These are phyloP conservation scores for Spathaspora sp. DNA, from an alignment of 805 yeast species.

Conservation along the genomic window DNA sequence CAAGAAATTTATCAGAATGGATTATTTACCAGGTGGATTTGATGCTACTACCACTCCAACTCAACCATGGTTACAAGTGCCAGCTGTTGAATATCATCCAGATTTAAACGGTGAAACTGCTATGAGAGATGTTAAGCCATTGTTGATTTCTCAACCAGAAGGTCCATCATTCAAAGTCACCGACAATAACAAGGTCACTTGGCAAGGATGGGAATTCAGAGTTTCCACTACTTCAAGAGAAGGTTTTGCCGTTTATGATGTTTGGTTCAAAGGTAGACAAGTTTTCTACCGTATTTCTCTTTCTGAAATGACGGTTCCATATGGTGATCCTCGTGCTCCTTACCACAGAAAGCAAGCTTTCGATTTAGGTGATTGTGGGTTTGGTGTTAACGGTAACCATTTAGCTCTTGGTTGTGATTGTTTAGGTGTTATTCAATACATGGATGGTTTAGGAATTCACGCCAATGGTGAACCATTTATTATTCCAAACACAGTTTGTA, in stretches of 20 bases:
- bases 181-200: constrained; percentile 52
- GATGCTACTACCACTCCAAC: constrained; percentile 61
- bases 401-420: constrained; percentile 78
- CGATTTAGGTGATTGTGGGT: constrained; percentile 83
- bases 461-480: constrained; percentile 59
- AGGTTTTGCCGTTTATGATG: constrained; percentile 74
- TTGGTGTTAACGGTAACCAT: constrained; percentile 69
- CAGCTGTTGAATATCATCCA: constrained; percentile 69
- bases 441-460: constrained; percentile 57
- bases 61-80: constrained; percentile 56
- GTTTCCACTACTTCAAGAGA: constrained; percentile 70
- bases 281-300: constrained; percentile 68
- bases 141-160: constrained; percentile 69
- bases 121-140: constrained; percentile 62
- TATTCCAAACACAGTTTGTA: constrained; percentile 68
- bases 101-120: constrained; percentile 54
- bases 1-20: constrained; percentile 63
- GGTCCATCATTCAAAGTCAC: constrained; percentile 64
- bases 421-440: constrained; percentile 72
- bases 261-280: constrained; percentile 72
- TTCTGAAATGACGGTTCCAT: constrained; percentile 86
- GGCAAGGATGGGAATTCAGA: constrained; percentile 86
- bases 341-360: constrained; percentile 85
- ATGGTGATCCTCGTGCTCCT: constrained; percentile 79
- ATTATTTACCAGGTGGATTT: constrained; percentile 66